These are phyloP conservation scores for Sphaerulina vaccinii DNA, from an alignment of 2,329 filamentous ascomycete genomes.

Conservation along the genomic window DNA sequence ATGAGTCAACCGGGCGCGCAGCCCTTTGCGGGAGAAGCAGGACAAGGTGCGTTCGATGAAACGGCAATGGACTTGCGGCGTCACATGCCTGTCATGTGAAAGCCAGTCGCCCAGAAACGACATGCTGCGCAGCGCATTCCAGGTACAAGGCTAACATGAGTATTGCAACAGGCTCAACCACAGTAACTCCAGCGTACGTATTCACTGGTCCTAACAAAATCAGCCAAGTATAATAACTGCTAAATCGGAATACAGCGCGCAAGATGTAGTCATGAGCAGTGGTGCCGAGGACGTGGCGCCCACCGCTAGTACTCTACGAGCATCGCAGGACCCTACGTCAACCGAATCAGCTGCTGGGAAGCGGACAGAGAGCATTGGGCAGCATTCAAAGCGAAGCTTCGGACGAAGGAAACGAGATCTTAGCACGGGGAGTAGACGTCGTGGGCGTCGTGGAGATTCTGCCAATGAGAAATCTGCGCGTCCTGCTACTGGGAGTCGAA, in stretches of 20 bases:
- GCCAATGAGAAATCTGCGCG: conserved; percentile 43
- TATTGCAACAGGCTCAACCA: conserved; percentile 22
- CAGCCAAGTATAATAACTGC: not conserved
- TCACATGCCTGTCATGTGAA: conserved; percentile 19
- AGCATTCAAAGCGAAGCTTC: conserved; percentile 48
- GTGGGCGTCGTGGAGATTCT: conserved; percentile 38
- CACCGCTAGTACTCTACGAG: not conserved
- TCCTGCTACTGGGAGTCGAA: conserved; percentile 34
- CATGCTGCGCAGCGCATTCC: not conserved
- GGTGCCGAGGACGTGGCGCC: not conserved
- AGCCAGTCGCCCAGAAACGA: conserved; percentile 1
- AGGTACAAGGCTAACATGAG: conserved; percentile 12
- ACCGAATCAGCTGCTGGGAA: conserved; percentile 20
- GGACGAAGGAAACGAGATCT: conserved; percentile 46
- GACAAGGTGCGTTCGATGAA: conserved; percentile 26
- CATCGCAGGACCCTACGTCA: conserved; percentile 1
- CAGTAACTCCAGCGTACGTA: conserved; percentile 27
- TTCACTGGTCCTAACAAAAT: not conserved
- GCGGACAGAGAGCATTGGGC: conserved; percentile 44
- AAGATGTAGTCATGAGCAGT: conserved; percentile 16
- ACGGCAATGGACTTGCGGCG: conserved; percentile 5
- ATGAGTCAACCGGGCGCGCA: conserved; percentile 32
- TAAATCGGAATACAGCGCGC: conserved; percentile 17
- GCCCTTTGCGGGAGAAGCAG: conserved; percentile 27
- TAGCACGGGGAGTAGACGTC: conserved; percentile 49